Evolutionary conservation across 75 land plant genomes (phyloP), one percentile per base, ranked within the genome.

Genomic region (Ceratopteris richardii): DNA sequence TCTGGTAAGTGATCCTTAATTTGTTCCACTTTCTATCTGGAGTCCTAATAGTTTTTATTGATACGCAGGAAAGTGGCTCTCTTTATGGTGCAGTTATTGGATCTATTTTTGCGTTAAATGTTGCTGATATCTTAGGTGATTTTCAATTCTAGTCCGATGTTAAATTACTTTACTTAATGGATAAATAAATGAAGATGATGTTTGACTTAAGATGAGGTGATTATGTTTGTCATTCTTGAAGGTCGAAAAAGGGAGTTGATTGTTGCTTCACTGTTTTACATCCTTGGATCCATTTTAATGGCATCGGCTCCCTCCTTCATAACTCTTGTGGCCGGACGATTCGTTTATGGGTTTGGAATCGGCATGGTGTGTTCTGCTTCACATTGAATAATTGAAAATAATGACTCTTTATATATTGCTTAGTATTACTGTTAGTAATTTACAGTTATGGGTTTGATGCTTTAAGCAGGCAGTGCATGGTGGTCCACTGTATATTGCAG

Each of bases 401-500:
- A n/a, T n/a, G 37, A 33, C 7, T 33, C 37, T 33, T 4, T 9
- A 33, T 33, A 4, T 33, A 33, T 33, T 33, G 3, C 37, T 4
- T 9, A 33, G 9, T 33, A 9, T 33, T n/a, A n/a, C n/a, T n/a
- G n/a, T 39, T 18, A 23, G 54, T 51, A 23, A 18, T 11, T 23
- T 18, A 18, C 9, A 51, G 10, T 18, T 23, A 51, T 23, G 7
- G 7, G 11, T 27, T 54, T 21, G 29, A 6, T 54, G 1, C 29
- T 4, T 28, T 4, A 30, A 54, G 16, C 80, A 90, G 96, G 87
- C 99, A 17, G 90, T 95, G 99, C 99, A 94, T 74, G 91, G 84
- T 24, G 99, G 96, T 52, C 99, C 99, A 28, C 62, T 90, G 28
- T 95, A 95, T 68, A 95, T 95, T 48, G 82, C 99, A 29, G 99